A percentile compares a stretch with the other conserved stretches of the same genome.
These are phyloP conservation scores for Penicillium psychrosexuale DNA, from an alignment of 2,329 filamentous ascomycete species.

Conservation along the genomic window DNA sequence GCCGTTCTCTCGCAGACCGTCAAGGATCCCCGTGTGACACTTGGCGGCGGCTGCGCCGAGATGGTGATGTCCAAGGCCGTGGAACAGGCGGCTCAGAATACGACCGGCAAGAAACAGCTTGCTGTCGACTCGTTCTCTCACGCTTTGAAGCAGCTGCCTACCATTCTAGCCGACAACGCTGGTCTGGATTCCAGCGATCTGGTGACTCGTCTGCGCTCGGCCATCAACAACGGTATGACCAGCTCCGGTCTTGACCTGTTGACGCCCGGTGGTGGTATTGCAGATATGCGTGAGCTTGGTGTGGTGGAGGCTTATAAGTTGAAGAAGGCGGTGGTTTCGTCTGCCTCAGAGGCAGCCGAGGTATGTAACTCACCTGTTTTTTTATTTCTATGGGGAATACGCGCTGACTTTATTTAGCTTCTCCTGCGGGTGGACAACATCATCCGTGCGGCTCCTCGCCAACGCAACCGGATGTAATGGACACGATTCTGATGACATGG, in stretches of 20 bases:
- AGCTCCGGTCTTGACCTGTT: slow-evolving; percentile 87
- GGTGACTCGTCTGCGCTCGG: slow-evolving; percentile 84
- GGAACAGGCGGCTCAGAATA: slow-evolving; percentile 85
- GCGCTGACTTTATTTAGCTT: slow-evolving; percentile 53
- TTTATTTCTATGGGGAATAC: neutral
- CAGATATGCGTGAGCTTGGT: slow-evolving; percentile 92
- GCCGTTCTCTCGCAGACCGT: slow-evolving; percentile 96
- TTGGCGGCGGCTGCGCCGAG: slow-evolving; percentile 94
- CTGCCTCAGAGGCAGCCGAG: slow-evolving; percentile 93
- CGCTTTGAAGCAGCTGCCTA: slow-evolving; percentile 88
- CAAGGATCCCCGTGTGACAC: slow-evolving; percentile 86
- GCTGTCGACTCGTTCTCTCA: slow-evolving; percentile 87
- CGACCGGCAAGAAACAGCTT: slow-evolving; percentile 94
- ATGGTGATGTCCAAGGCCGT: slow-evolving; percentile 99
- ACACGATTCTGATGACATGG: slow-evolving; percentile 21
- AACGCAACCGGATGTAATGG: slow-evolving; percentile 68
- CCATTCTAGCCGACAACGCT: slow-evolving; percentile 95
- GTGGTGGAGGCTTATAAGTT: slow-evolving; percentile 98
- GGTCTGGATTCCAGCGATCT: slow-evolving; percentile 94
- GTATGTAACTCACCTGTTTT: slow-evolving; percentile 51
- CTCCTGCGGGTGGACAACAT: slow-evolving; percentile 96
- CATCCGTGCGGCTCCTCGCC: slow-evolving; percentile 85
- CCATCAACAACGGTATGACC: slow-evolving; percentile 90
- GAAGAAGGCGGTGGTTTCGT: slow-evolving; percentile 96
- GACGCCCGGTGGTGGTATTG: slow-evolving; percentile 85